These are phyloP conservation scores for Auxenochlorella pyrenoidosa DNA, from an alignment of 139 green algal species.

Conservation along the genomic window DNA sequence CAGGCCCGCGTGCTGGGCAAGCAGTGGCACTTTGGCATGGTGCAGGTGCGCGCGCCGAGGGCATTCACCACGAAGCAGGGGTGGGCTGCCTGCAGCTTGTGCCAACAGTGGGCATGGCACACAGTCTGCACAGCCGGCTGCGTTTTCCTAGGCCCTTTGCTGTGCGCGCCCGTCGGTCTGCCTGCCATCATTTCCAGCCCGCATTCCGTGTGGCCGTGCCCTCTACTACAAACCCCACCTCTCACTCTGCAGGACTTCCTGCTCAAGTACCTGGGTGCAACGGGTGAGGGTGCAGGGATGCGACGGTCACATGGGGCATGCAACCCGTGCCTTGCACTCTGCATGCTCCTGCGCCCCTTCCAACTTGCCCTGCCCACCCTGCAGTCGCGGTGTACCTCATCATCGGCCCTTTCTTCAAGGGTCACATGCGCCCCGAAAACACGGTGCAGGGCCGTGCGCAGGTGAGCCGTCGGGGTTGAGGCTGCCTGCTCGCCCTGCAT, in stretches of 20 bases:
- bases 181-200: too few species aligned
- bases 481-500: neutral
- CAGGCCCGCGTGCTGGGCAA: slow-evolving; percentile 53
- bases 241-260: slow-evolving; percentile 66
- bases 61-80: too few species aligned
- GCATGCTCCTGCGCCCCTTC: neutral
- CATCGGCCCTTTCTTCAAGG: slow-evolving; percentile 85
- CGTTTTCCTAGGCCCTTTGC: too few species aligned
- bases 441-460: slow-evolving; percentile 56
- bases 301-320: too few species aligned
- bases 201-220: too few species aligned
- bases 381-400: slow-evolving; percentile 76
- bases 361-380: neutral
- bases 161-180: too few species aligned
- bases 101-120: neutral
- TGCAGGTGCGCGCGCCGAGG: slow-evolving; percentile 50
- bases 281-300: slow-evolving; percentile 10
- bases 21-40: slow-evolving; percentile 78
- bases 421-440: slow-evolving; percentile 63
- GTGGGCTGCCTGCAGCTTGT: neutral
- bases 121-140: too few species aligned
- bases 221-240: neutral
- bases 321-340: neutral
- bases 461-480: neutral
- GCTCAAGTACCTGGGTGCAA: slow-evolving; percentile 85